Conservation (phyloP, 495 filamentous ascomycete species). For the Pseudevernia furfuracea region DNA sequence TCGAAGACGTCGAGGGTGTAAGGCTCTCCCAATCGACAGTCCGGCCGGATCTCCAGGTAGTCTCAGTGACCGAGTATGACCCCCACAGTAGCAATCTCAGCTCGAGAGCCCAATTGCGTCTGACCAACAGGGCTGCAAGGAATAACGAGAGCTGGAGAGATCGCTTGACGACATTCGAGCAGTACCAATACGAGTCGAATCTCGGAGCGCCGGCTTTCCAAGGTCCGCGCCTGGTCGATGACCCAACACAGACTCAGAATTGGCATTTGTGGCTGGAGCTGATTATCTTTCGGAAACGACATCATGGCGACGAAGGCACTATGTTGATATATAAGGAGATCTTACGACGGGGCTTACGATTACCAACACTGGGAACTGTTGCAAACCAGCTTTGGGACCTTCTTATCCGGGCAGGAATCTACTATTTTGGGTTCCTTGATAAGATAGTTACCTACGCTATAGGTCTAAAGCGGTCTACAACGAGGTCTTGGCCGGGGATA, state of each 20-base stretch:
- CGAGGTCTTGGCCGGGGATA: conserved; percentile 39
- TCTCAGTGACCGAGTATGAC: background rate
- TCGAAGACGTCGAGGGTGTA: background rate
- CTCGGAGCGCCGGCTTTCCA: background rate
- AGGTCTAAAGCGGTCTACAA: conserved; percentile 39
- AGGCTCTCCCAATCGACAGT: background rate
- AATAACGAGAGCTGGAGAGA: conserved; percentile 1
- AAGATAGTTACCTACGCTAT: conserved; percentile 50
- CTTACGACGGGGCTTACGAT: conserved; percentile 36
- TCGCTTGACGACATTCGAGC: conserved; percentile 12
- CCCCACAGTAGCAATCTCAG: background rate
- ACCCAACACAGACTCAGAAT: conserved; percentile 31
- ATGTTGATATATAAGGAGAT: conserved; percentile 57
- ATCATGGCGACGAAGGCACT: conserved; percentile 53
- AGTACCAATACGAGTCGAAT: conserved; percentile 9
- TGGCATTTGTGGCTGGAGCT: conserved; percentile 58
- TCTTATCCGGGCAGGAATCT: conserved; percentile 45
- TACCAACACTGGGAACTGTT: conserved; percentile 42
- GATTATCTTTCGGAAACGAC: conserved; percentile 51
- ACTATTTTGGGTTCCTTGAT: conserved; percentile 40
- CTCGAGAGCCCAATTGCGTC: background rate
- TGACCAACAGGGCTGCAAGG: background rate
- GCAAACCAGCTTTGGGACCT: conserved; percentile 51
- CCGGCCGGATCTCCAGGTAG: background rate
- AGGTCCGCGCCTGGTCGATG: conserved; percentile 10